Evolutionary conservation across 441 rosid genomes (phyloP).

Genomic region (Syzygium syzygioides): DNA sequence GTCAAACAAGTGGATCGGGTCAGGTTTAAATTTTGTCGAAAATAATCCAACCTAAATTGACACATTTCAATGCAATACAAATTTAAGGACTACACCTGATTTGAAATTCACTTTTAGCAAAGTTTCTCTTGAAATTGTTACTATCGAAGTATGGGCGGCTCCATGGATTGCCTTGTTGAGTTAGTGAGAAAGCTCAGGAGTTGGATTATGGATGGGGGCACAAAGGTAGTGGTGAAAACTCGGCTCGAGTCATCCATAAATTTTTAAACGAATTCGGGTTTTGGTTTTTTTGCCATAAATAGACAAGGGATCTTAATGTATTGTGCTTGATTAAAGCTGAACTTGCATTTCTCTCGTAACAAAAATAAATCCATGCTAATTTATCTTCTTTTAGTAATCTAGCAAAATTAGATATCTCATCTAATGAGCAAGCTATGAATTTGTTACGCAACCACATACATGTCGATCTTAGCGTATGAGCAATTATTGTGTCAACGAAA

Average conservation of each 20-base stretch:
- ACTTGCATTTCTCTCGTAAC: background rate
- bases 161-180: rapidly evolving
- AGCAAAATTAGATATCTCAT: background rate
- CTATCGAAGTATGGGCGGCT: background rate
- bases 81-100: background rate
- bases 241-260: background rate
- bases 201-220: background rate
- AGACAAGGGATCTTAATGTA: background rate
- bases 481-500: background rate
- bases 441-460: background rate
- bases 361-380: background rate
- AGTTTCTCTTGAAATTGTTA: background rate
- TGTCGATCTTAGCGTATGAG: background rate
- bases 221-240: background rate
- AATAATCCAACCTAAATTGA: rapidly evolving
- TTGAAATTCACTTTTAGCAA: rapidly evolving
- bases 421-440: background rate
- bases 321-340: background rate
- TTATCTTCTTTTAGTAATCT: background rate
- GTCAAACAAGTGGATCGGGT: rapidly evolving
- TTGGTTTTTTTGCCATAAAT: background rate
- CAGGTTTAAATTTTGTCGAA: rapidly evolving
- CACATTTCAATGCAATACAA: rapidly evolving
- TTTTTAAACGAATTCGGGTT: rapidly evolving
- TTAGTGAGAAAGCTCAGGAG: background rate